Evolutionary conservation across 1,139 yeast species (phyloP).

Genomic region (Suzukiozyma palmioleophila): DNA sequence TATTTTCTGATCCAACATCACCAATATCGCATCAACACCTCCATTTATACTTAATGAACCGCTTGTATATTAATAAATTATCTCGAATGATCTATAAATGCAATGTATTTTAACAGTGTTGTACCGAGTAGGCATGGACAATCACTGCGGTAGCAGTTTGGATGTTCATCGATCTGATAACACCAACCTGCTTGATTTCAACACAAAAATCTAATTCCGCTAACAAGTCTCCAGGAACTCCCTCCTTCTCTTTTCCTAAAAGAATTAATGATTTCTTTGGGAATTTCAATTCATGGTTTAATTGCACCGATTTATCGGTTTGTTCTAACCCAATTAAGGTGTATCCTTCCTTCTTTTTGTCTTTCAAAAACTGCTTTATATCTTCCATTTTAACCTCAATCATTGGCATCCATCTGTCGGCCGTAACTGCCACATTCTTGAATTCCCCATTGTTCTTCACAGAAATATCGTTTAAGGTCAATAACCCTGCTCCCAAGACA

Average conservation of each 20-base stretch:
- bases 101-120: conserved; percentile 44
- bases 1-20: conserved; percentile 8
- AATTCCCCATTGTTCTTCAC: conserved; percentile 67
- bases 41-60: not conserved
- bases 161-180: conserved; percentile 89
- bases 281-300: conserved; percentile 60
- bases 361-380: conserved; percentile 52
- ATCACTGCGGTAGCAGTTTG: conserved; percentile 95
- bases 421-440: conserved; percentile 86
- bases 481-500: conserved; percentile 81
- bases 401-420: conserved; percentile 96
- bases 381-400: conserved; percentile 61
- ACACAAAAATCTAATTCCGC: conserved; percentile 84
- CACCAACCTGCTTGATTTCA: conserved; percentile 90
- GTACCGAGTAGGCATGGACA: conserved; percentile 84
- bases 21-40: not conserved
- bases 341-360: conserved; percentile 73
- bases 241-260: conserved; percentile 85
- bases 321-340: conserved; percentile 88
- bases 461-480: conserved; percentile 68
- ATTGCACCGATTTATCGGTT: conserved; percentile 77
- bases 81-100: conserved; percentile 6
- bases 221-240: conserved; percentile 81
- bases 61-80: conserved; percentile 1
- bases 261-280: conserved; percentile 76